Conservation (phyloP, 345 rosid genomes). For the Hirschfeldia incana region DNA sequence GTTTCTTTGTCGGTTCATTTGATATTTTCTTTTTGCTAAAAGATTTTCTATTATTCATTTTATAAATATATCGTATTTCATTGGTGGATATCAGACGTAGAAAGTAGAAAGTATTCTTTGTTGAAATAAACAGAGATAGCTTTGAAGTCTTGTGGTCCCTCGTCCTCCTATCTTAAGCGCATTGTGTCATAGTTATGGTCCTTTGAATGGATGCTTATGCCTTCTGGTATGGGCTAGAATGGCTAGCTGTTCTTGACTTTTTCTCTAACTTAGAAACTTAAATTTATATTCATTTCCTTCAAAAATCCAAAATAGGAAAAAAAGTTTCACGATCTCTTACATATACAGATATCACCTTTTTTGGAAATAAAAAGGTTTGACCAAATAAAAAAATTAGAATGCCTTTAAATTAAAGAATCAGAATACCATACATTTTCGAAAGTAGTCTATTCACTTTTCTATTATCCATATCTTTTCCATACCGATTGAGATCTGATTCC, state of each 20-base stretch:
- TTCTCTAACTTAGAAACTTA: not conserved
- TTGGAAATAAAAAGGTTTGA: slow-evolving; percentile 15
- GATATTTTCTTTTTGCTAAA: too few relatives aligned
- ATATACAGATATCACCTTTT: not conserved
- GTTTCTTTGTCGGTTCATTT: slow-evolving; percentile 1
- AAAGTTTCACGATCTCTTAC: not conserved
- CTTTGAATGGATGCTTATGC: slow-evolving; percentile 11
- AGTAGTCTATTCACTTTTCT: slow-evolving; percentile 8
- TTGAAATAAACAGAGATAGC: not conserved
- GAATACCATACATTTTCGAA: slow-evolving; percentile 10
- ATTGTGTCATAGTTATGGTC: slow-evolving; percentile 1
- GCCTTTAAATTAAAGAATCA: slow-evolving; percentile 7
- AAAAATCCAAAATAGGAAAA: slow-evolving; percentile 4
- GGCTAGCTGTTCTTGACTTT: slow-evolving; percentile 8
- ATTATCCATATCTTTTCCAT: slow-evolving; percentile 13
- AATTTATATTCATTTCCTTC: not conserved
- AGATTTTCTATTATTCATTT: too few relatives aligned
- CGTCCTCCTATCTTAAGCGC: not conserved
- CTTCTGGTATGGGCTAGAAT: not conserved
- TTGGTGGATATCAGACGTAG: not conserved
- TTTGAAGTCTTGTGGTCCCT: not conserved
- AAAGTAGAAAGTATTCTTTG: not conserved
- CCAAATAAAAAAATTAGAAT: not conserved
- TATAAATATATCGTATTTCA: not conserved
- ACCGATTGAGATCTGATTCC: slow-evolving; percentile 15